Percentiles rank a stretch among this genome's conserved stretches.
Evolutionary conservation across 306 rosid species (phyloP).

Genomic region (Aeschynomene evenia): DNA sequence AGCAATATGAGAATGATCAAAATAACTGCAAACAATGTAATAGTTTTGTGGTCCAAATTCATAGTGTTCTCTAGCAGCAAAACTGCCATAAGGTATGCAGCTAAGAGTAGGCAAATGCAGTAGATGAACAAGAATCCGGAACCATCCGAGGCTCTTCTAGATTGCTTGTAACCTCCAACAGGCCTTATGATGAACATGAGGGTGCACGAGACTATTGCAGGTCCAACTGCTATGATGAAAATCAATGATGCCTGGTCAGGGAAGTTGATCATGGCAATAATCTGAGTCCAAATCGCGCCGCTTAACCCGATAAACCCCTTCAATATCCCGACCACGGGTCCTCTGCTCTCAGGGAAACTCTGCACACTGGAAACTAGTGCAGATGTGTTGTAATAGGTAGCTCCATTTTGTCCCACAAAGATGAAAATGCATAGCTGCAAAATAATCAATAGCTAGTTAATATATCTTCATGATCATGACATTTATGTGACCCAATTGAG

Average conservation of each 20-base stretch:
- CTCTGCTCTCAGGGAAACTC: slow-evolving; percentile 69
- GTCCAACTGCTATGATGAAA: slow-evolving; percentile 67
- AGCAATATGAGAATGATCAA: slow-evolving; percentile 49
- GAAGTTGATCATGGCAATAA: slow-evolving; percentile 46
- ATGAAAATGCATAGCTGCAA: slow-evolving; percentile 68
- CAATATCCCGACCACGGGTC: slow-evolving; percentile 69
- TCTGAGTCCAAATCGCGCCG: slow-evolving; percentile 62
- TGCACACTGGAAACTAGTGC: slow-evolving; percentile 63
- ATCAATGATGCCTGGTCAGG: slow-evolving; percentile 52
- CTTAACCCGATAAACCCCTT: slow-evolving; percentile 76
- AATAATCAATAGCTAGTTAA: slow-evolving; percentile 27
- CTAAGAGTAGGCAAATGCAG: slow-evolving; percentile 60
- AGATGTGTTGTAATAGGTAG: slow-evolving; percentile 78
- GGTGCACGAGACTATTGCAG: slow-evolving; percentile 49
- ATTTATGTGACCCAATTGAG: not conserved
- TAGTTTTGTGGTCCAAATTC: slow-evolving; percentile 36
- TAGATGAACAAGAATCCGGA: slow-evolving; percentile 58
- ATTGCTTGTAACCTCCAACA: slow-evolving; percentile 45
- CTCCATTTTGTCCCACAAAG: slow-evolving; percentile 71
- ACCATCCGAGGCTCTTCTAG: slow-evolving; percentile 50
- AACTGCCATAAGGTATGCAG: slow-evolving; percentile 62
- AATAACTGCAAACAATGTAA: slow-evolving; percentile 35
- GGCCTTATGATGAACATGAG: slow-evolving; percentile 70
- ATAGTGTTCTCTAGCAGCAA: slow-evolving; percentile 50
- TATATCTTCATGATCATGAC: not conserved